These are phyloP conservation scores for Helotiales sp. DNA, from an alignment of 2,329 filamentous ascomycete genomes.

Conservation along the genomic window DNA sequence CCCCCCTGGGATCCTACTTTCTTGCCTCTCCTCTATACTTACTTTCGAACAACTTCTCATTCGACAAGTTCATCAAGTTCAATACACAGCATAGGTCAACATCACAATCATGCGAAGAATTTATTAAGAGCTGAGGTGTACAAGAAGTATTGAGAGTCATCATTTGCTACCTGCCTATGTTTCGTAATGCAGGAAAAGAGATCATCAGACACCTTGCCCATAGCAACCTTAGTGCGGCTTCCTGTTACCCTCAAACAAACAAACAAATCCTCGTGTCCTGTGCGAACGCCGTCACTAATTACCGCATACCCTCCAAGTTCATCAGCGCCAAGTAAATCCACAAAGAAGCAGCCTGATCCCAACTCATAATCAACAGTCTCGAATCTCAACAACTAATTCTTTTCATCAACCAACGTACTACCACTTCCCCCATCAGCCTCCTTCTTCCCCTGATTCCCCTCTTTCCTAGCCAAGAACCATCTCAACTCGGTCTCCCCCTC, in stretches of 20 bases:
- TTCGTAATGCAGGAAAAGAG: not conserved
- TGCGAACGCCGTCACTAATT: too few relatives aligned
- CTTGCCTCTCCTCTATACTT: too few relatives aligned
- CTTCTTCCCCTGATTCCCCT: not conserved
- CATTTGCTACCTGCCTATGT: not conserved
- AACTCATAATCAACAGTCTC: not conserved
- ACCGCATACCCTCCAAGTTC: not conserved
- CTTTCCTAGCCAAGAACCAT: conserved; percentile 1
- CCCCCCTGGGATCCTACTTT: too few relatives aligned
- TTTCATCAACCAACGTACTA: not conserved
- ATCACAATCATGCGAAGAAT: too few relatives aligned
- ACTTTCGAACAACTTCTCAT: too few relatives aligned
- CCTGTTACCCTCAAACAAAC: too few relatives aligned
- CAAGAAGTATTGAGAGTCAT: not conserved
- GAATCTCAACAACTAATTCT: not conserved
- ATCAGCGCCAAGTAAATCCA: too few relatives aligned
- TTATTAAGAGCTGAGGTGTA: too few relatives aligned
- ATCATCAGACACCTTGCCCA: not conserved
- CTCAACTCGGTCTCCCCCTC: conserved; percentile 3
- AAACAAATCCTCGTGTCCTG: too few relatives aligned
- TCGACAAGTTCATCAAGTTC: too few relatives aligned
- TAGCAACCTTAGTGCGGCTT: too few relatives aligned
- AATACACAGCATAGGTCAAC: too few relatives aligned
- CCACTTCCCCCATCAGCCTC: not conserved
- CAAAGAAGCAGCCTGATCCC: not conserved